Evolutionary conservation across 176 grass and related monocot species (phyloP).

Genomic region (Dendrocalamus sinicus): DNA sequence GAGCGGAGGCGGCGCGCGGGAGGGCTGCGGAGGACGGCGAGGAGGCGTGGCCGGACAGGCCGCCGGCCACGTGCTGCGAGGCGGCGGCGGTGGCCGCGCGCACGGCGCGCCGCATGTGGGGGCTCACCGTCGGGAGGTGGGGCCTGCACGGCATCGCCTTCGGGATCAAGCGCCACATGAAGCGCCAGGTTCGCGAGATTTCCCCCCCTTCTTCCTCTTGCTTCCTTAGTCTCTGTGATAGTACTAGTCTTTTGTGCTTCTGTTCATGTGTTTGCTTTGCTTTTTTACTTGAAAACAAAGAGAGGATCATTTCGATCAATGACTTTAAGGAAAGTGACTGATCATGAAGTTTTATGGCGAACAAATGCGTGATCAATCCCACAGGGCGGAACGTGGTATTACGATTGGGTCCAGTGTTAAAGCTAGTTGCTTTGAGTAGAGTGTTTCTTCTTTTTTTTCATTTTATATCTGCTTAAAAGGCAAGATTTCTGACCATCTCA

Average conservation of each 20-base stretch:
- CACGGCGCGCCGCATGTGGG: conserved; percentile 53
- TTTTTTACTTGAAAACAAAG: neutral
- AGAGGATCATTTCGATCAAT: neutral
- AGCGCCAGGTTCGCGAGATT: conserved; percentile 52
- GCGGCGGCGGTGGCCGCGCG: conserved; percentile 47
- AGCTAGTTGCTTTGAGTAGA: conserved; percentile 29
- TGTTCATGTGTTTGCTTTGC: neutral
- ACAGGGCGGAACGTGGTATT: neutral
- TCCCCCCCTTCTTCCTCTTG: neutral
- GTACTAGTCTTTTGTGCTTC: neutral
- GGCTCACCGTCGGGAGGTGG: conserved; percentile 64
- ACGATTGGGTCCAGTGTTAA: neutral
- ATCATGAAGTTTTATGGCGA: neutral
- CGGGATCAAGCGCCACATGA: conserved; percentile 76
- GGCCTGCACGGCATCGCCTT: conserved; percentile 59
- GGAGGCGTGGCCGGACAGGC: conserved; percentile 50
- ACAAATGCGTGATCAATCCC: neutral
- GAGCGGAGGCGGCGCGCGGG: neutral
- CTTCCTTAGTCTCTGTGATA: neutral
- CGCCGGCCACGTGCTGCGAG: conserved; percentile 57
- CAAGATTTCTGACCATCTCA: conserved; percentile 5
- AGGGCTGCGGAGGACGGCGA: conserved; percentile 29
- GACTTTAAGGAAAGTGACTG: neutral
- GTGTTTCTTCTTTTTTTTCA: neutral
- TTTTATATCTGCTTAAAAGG: conserved; percentile 31